Evolutionary conservation across 169 alveolate species (phyloP), one percentile per base, ranked within the genome.

Genomic region (Plasmodium knowlesi): DNA sequence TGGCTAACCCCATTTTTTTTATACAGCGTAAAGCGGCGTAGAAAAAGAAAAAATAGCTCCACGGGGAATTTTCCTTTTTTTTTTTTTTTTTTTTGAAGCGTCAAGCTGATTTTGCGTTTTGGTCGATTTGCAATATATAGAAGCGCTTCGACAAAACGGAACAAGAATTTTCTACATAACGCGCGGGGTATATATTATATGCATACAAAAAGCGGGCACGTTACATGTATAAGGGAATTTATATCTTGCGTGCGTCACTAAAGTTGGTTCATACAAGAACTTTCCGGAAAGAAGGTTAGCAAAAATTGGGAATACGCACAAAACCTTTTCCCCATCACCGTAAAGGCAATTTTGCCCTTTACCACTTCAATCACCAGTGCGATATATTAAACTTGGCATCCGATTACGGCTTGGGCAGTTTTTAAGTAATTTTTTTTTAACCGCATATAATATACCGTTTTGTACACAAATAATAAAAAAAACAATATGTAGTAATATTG

Each of bases 311-410:
- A 50, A 50, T 50, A 50, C 25, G 61, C 22, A 50, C 61, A 14
- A 50, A 50, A 16, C 61, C 61, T 50, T 50, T 50, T 50, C 61
- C 22, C 22, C 61, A 50, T 50, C 25, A 12, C 61, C 22, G 25
- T 50, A 50, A 4, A 3, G 61, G 61, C 61, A 14, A 50, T 19
- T 1, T 70, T 71, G n/a, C 41, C 41, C 41, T 34, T 54, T 83
- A 83, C 92, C 92, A 83, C 92, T 83, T 83, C 92, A 37, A 70
- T 72, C 92, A 83, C 92, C 74, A 83, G 92, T 83, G 61, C 43
- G 16, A 16, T 41, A 10, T 10, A 19, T 10, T 0, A 82, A 50
- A 50, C 14, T 82, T 57, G 5, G 9, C 16, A 5, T 46, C n/a
- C 30, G 16, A 41, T 39, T 80, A 80, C 32, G 46, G 53, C 8